These are phyloP conservation scores for Naganishia vaughanmartiniae DNA, from an alignment of 768 basidiomycete genomes.

Conservation along the genomic window DNA sequence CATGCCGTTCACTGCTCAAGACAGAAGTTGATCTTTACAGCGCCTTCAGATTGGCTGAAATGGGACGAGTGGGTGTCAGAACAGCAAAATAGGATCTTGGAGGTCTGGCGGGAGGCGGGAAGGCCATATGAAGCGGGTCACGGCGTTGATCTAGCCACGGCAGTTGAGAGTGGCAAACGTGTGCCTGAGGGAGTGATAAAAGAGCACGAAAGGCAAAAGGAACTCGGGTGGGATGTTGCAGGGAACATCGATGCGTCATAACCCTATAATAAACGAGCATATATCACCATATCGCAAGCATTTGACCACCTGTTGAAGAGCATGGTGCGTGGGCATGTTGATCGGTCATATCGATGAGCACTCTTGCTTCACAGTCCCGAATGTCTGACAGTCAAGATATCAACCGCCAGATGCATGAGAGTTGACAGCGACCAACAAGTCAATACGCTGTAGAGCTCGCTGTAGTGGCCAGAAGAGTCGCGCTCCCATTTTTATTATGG, in stretches of 20 bases:
- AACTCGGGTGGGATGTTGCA: slow-evolving; percentile 51
- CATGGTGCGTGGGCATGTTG: too few relatives aligned
- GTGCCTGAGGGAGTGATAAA: slow-evolving; percentile 45
- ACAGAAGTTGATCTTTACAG: neutral
- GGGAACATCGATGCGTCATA: slow-evolving; percentile 38
- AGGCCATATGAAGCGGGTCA: slow-evolving; percentile 44
- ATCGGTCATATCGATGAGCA: too few relatives aligned
- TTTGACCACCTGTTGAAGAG: neutral
- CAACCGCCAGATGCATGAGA: neutral
- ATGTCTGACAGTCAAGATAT: neutral
- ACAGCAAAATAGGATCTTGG: slow-evolving; percentile 41
- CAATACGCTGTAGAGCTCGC: too few relatives aligned
- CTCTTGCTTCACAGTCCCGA: neutral
- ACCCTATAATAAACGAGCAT: neutral
- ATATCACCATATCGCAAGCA: neutral
- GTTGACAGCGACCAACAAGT: neutral
- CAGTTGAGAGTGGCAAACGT: slow-evolving; percentile 43
- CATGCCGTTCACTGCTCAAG: neutral
- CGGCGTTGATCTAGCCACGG: slow-evolving; percentile 43
- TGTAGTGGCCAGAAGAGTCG: neutral
- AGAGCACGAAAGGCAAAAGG: slow-evolving; percentile 51
- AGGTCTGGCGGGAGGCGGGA: slow-evolving; percentile 46
- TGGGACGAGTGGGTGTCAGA: slow-evolving; percentile 50
- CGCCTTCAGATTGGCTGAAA: slow-evolving; percentile 48
- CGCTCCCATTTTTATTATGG: slow-evolving; percentile 6